These are phyloP conservation scores for Globisporangium solare DNA, from an alignment of 352 stramenopile genomes.

Conservation along the genomic window DNA sequence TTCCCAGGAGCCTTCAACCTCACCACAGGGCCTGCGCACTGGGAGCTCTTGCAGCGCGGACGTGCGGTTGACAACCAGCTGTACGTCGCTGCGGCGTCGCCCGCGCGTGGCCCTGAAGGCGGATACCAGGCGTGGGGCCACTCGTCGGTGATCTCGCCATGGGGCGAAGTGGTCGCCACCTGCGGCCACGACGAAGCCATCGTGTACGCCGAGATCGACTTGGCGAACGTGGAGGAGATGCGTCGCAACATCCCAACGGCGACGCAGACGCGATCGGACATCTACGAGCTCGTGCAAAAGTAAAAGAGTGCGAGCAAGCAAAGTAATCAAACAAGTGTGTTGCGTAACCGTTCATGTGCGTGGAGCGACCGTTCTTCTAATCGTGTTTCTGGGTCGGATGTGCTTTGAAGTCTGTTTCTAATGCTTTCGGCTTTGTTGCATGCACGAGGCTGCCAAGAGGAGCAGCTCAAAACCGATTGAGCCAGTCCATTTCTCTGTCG, in stretches of 20 bases:
- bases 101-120: slow-evolving; percentile 90
- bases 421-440: no score
- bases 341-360: no score
- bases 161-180: slow-evolving; percentile 96
- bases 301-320: slow-evolving; percentile 18
- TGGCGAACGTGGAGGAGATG: slow-evolving; percentile 93
- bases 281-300: slow-evolving; percentile 92
- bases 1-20: slow-evolving; percentile 88
- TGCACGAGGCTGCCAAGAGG: no score
- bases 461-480: slow-evolving; percentile 38
- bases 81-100: slow-evolving; percentile 96
- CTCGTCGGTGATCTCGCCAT: slow-evolving; percentile 95
- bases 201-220: slow-evolving; percentile 95
- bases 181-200: slow-evolving; percentile 91
- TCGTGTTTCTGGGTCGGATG: no score
- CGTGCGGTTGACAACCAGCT: slow-evolving; percentile 94
- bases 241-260: slow-evolving; percentile 94
- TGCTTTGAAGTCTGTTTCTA: no score
- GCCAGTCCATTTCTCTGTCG: slow-evolving; percentile 75
- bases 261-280: slow-evolving; percentile 92
- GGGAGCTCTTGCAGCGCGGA: slow-evolving; percentile 97
- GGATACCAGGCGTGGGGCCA: slow-evolving; percentile 99
- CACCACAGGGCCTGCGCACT: slow-evolving; percentile 95
- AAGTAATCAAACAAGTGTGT: no score
- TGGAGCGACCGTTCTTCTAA: no score